A percentile compares a stretch with the other conserved stretches of the same genome.
These are phyloP conservation scores for Amborella trichopoda DNA, from an alignment of 164 flowering plant species.

Conservation along the genomic window DNA sequence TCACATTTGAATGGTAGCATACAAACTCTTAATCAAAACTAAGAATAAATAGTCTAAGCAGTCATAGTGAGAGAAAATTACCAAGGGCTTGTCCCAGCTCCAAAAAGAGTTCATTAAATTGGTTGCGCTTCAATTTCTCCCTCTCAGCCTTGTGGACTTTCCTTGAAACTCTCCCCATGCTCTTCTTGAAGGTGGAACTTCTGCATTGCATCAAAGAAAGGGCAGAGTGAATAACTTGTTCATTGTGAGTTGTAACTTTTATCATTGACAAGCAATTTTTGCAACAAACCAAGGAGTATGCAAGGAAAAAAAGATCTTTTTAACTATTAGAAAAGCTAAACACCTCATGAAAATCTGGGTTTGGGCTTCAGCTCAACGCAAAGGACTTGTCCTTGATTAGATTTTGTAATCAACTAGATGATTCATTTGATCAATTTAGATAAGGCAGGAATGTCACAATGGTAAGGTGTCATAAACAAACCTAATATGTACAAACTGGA, in stretches of 20 bases:
- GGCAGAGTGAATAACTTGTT: not conserved
- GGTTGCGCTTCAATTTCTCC: slow-evolving; percentile 83
- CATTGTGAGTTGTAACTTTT: not conserved
- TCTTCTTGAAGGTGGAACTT: slow-evolving; percentile 30
- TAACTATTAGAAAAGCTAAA: not conserved
- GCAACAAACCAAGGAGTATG: not conserved
- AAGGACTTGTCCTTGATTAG: not conserved
- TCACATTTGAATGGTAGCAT: no score
- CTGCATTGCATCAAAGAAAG: slow-evolving; percentile 16
- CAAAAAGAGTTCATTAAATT: slow-evolving; percentile 63
- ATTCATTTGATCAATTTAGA: no score
- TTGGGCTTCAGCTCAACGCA: not conserved
- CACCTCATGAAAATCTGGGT: not conserved
- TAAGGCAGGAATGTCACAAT: no score
- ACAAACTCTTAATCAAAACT: no score
- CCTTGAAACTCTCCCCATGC: slow-evolving; percentile 44
- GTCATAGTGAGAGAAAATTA: slow-evolving; percentile 19
- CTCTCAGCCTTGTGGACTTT: slow-evolving; percentile 79
- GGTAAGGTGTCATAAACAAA: no score
- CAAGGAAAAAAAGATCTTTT: not conserved
- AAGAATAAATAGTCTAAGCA: no score
- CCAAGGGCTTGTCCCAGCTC: slow-evolving; percentile 60
- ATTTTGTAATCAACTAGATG: no score
- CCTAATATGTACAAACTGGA: no score
- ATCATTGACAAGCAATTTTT: not conserved